These are phyloP conservation scores for Barbatosphaeria neglecta DNA, from an alignment of 495 filamentous ascomycete species.

Conservation along the genomic window DNA sequence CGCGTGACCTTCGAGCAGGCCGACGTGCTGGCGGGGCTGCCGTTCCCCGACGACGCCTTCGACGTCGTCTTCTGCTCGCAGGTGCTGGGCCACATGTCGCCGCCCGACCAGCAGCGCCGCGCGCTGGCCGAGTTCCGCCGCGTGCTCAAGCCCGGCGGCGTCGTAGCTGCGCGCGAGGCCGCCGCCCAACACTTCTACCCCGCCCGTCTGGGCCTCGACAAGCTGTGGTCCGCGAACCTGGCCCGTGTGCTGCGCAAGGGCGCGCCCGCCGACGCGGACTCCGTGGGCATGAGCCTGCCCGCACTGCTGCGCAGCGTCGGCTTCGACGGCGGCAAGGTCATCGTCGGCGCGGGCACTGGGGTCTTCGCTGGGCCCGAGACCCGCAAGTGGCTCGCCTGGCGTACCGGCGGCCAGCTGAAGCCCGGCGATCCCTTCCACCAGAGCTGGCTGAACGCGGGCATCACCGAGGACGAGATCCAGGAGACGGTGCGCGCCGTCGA, in stretches of 20 bases:
- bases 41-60: slow-evolving; percentile 35
- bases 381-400: slow-evolving; percentile 20
- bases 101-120: slow-evolving; percentile 17
- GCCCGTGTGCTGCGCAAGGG: slow-evolving; percentile 10
- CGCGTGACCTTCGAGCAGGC: slow-evolving; percentile 36
- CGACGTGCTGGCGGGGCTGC: slow-evolving; percentile 15
- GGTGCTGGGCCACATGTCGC: slow-evolving; percentile 37
- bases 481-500: slow-evolving; percentile 16
- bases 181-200: slow-evolving; percentile 19
- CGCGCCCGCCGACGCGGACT: slow-evolving; percentile 6
- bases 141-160: slow-evolving; percentile 22
- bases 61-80: slow-evolving; percentile 45
- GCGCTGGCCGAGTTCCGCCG: slow-evolving; percentile 10
- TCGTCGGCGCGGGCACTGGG: slow-evolving; percentile 11
- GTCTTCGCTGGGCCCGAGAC: slow-evolving; percentile 14
- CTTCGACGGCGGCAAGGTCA: slow-evolving; percentile 24
- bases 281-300: slow-evolving; percentile 15
- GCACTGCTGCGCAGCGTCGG: slow-evolving; percentile 17
- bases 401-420: slow-evolving; percentile 20
- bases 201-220: slow-evolving; percentile 10
- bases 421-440: slow-evolving; percentile 22
- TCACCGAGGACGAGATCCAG: slow-evolving; percentile 23
- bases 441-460: slow-evolving; percentile 26
- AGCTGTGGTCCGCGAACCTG: slow-evolving; percentile 17
- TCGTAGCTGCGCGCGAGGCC: slow-evolving; percentile 37